Evolutionary conservation across 202 grass and related monocot genomes (phyloP), one percentile per base, ranked within the genome.

Genomic region (Digitaria exilis): DNA sequence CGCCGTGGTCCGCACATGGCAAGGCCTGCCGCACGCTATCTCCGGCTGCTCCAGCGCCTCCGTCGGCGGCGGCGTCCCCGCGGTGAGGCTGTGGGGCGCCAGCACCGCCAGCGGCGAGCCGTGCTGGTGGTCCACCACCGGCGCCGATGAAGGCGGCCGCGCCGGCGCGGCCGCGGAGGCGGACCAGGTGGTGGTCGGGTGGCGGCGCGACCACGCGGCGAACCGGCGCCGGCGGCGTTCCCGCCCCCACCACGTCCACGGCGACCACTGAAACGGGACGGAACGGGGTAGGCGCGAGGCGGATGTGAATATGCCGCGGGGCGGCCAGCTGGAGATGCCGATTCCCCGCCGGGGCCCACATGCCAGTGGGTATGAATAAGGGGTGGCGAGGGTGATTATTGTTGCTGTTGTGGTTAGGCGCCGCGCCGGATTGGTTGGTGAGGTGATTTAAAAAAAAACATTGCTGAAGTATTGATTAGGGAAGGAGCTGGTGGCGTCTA

Each of bases 1-100:
- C 35, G 75, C 84, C 51, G 88, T 90, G 26, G 88, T 90, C 26
- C 69, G 84, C 34, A 84, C 88, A 2, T 90, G 88, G 88, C 88
- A 87, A 54, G 80, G 55, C 14, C 68, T 80, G 0, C 82, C 87
- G 3, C 54, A 69, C 13, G 63, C 67, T 6, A 9, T 90, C 68
- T 74, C 88, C 16, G 26, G 25, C 28, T 51, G 60, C 61, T 1
- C 13, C 31, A 9, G 10, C 19, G 19, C 28, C 63, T 0, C 0
- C 2, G 0, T 1, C 42, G 16, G 48, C 2, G 43, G 7, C 3
- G 22, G 12, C 0, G 25, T 24, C 14, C 60, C 31, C 19, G 74
- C 60, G 12, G 60, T 87, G 5, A 37, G 80, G 44, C 80, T 90
- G 3, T 90, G 88, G 88, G 80, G 75, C 4, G 80, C 88, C 21